These are phyloP conservation scores for Petunia axillaris DNA, from an alignment of 257 asterid genomes.

Conservation along the genomic window DNA sequence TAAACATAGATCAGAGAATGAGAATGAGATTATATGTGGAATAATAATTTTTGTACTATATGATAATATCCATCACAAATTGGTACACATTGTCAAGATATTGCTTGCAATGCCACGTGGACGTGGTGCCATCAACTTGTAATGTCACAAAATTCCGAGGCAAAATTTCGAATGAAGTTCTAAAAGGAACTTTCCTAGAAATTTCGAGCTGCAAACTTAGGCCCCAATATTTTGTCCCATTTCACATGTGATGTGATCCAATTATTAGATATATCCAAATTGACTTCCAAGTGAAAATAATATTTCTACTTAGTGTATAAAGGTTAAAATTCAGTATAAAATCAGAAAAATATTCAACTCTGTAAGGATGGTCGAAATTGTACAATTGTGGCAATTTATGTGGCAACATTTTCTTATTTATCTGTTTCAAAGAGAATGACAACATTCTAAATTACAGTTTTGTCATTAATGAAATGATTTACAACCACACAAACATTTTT, in stretches of 20 bases:
- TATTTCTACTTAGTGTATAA: too few species aligned
- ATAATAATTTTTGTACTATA: too few species aligned
- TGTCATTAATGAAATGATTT: too few species aligned
- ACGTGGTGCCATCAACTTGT: not conserved
- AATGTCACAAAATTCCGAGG: not conserved
- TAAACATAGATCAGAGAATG: too few species aligned
- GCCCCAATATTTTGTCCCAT: slow-evolving; percentile 14
- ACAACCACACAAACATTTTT: too few species aligned
- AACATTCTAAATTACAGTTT: too few species aligned
- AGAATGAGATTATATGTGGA: too few species aligned
- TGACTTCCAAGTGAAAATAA: not conserved
- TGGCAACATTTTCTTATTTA: too few species aligned
- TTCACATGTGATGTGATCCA: not conserved
- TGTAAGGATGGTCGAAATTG: too few species aligned
- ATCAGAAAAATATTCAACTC: not conserved
- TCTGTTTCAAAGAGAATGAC: too few species aligned
- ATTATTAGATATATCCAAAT: not conserved
- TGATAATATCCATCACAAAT: not conserved
- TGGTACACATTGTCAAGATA: not conserved
- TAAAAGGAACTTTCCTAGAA: not conserved
- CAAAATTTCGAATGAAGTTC: not conserved
- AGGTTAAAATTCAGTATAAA: not conserved
- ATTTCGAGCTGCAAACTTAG: not conserved
- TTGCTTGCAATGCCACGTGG: not conserved
- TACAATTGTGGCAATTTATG: too few species aligned